A percentile compares a stretch with the other conserved stretches of the same genome.
phyloP scores from a whole-genome alignment of 768 basidiomycete genomes.

The Naganishia kalamii region DNA sequence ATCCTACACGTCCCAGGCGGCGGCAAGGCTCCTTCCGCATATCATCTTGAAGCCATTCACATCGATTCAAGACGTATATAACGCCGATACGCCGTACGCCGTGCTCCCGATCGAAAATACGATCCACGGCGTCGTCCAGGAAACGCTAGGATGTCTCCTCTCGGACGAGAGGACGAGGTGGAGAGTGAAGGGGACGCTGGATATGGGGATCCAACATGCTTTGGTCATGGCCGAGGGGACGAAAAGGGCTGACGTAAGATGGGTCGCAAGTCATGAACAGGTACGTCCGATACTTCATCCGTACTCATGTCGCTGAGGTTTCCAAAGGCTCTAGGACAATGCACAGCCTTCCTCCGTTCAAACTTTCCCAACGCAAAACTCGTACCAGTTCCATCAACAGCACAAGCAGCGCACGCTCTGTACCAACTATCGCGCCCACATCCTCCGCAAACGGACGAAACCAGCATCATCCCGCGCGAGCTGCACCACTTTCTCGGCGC shows the following conservation, averaged over 20 bases:
- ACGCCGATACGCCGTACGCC: conserved; percentile 21
- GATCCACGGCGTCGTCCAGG: conserved; percentile 40
- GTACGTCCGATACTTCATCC: conserved; percentile 14
- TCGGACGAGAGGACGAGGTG: neutral
- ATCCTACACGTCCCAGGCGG: conserved; percentile 6
- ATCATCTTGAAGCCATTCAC: neutral
- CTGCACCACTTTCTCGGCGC: conserved; percentile 25
- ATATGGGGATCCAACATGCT: conserved; percentile 36
- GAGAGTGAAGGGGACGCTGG: conserved; percentile 29
- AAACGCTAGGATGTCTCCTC: conserved; percentile 36
- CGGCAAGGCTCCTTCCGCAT: neutral
- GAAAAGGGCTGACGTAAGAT: conserved; percentile 33
- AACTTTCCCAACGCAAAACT: conserved; percentile 30
- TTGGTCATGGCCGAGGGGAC: conserved; percentile 33
- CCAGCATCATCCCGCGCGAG: neutral
- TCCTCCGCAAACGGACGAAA: neutral
- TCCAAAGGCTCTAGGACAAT: conserved; percentile 43
- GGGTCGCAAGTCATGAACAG: conserved; percentile 45
- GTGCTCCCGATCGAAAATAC: conserved; percentile 44
- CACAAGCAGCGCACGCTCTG: conserved; percentile 34
- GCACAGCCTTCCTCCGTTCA: conserved; percentile 30
- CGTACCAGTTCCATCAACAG: conserved; percentile 35
- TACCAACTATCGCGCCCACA: neutral
- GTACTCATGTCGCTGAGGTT: neutral
- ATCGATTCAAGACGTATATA: neutral